phyloP scores from a whole-genome alignment of 1,284 basidiomycete species.

The Agaricales sp. region DNA sequence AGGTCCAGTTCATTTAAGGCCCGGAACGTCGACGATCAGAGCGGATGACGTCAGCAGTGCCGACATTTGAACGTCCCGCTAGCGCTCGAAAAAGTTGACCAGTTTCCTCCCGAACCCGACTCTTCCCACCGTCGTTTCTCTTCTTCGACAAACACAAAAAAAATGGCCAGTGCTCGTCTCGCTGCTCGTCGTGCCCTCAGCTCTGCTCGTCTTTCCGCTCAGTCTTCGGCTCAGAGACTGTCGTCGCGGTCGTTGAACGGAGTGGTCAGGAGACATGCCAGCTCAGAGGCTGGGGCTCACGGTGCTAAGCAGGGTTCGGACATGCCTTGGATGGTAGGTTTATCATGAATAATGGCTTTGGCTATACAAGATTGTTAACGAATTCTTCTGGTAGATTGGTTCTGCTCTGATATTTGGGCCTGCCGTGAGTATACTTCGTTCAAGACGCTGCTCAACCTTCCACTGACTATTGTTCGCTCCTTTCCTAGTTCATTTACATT shows the following conservation, averaged over 20 bases:
- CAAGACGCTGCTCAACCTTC: neutral
- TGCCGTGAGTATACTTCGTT: neutral
- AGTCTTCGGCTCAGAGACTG: neutral
- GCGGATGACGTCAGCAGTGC: no score
- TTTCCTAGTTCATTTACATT: no score
- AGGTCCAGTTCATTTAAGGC: no score
- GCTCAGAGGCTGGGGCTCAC: neutral
- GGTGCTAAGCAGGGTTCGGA: neutral
- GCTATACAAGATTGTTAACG: neutral
- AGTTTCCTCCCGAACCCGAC: no score
- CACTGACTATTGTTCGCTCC: no score
- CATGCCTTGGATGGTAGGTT: neutral
- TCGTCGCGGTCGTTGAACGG: no score
- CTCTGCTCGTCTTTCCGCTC: neutral
- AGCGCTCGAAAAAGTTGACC: no score
- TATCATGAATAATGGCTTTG: neutral
- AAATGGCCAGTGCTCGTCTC: neutral
- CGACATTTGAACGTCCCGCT: no score
- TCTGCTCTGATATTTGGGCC: neutral
- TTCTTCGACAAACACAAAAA: neutral
- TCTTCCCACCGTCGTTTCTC: neutral
- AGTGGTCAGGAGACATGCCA: neutral
- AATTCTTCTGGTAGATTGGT: neutral
- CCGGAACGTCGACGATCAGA: no score
- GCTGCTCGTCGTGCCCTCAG: neutral